Base-by-base conservation (phyloP, 2,329 filamentous ascomycete species). In the Xylaria sp. region DNA sequence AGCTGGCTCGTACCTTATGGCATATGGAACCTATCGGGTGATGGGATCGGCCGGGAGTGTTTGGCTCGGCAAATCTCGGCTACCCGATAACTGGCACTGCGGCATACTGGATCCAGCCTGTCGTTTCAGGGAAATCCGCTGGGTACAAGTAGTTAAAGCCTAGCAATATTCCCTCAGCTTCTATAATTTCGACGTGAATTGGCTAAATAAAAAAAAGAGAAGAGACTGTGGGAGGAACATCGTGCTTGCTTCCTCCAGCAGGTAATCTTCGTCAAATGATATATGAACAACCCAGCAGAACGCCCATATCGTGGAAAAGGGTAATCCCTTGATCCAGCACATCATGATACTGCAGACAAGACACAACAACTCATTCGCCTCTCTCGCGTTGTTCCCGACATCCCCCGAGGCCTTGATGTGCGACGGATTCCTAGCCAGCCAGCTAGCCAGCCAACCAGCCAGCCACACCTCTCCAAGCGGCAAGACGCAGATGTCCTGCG, bases 1-100 rank as follows among this genome's bases (percentile, higher is more conserved):
- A n/a, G n/a, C n/a, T n/a, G n/a, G n/a, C n/a, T n/a, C n/a, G n/a
- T n/a, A n/a, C n/a, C 4, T 34, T 34, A 34, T 13, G 17, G 8
- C 16, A n/a, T 44, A 17, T 29, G 9, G 19, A 21, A 16, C 13
- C 9, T 43, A 4, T 44, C 13, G n/a, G 19, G 21, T n/a, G 26
- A 26, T n/a, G 44, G 26, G 24, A 29, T 34, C n/a, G 17, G 26
- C 11, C 44, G 26, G 21, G 43, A 44, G 20, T 21, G 13, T 44
- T 45, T 37, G 6, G 43, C 11, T 46, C 44, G 44, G 44, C 44
- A 46, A 46, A 46, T 38, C 44, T 46, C 44, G 44, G 44, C 44
- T 46, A 46, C 18, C 18, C 44, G 29, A 18, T 46, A 43, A 44
- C 4, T 11, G 19, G 20, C 8, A 20, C 24, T 22, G 40, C 40